A percentile compares a stretch with the other conserved stretches of the same genome.
phyloP scores from a whole-genome alignment of 306 rosid species.

The Glycyrrhiza uralensis region DNA sequence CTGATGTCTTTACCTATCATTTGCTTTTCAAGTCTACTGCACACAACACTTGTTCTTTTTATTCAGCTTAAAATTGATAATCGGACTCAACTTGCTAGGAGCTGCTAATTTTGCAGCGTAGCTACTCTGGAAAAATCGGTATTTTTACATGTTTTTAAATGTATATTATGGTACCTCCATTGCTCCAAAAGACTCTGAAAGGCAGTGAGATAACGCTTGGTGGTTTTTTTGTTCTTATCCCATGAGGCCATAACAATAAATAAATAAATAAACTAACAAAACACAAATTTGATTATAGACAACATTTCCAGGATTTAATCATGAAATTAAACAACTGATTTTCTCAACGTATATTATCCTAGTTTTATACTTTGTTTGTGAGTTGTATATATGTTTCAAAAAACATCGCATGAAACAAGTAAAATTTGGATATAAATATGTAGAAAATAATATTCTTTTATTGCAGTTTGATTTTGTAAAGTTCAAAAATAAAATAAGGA shows the following conservation, averaged over 20 bases:
- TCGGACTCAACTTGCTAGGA: not conserved
- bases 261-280: not conserved
- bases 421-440: not conserved
- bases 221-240: not conserved
- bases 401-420: not conserved
- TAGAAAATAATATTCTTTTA: not conserved
- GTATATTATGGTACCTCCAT: not conserved
- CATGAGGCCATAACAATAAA: not conserved
- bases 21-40: constrained; percentile 6
- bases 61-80: constrained; percentile 9
- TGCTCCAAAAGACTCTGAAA: not conserved
- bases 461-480: not conserved
- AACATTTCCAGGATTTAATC: constrained; percentile 5
- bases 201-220: not conserved
- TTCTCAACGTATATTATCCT: not conserved
- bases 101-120: not conserved
- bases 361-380: not conserved
- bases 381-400: not conserved
- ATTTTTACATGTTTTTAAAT: not conserved
- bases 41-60: not conserved
- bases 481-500: not conserved
- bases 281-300: not conserved
- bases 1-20: not conserved
- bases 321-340: not conserved
- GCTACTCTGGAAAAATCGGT: not conserved